A percentile compares a stretch with the other conserved stretches of the same genome.
These are phyloP conservation scores for Neonectria neomacrospora DNA, from an alignment of 2,329 filamentous ascomycete species.

Conservation along the genomic window DNA sequence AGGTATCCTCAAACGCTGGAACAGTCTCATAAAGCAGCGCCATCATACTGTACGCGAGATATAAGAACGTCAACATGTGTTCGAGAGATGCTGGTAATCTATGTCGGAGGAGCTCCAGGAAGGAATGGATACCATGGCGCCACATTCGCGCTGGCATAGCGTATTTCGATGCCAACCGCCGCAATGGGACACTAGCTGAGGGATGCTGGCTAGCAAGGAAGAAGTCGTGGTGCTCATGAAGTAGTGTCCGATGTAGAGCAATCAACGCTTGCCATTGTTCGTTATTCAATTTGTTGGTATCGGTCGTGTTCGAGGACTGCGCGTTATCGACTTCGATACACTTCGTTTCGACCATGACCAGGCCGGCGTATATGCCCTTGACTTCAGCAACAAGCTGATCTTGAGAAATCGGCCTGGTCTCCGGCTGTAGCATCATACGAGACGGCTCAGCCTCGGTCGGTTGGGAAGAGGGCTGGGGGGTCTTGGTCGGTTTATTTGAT, in stretches of 20 bases:
- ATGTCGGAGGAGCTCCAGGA: conserved; percentile 80
- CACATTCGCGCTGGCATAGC: conserved; percentile 95
- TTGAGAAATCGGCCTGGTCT: conserved; percentile 75
- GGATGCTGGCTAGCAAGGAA: conserved; percentile 91
- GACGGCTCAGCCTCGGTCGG: conserved; percentile 1
- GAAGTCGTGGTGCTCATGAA: conserved; percentile 88
- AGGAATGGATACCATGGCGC: conserved; percentile 89
- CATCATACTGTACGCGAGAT: conserved; percentile 90
- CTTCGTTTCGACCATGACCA: conserved; percentile 88
- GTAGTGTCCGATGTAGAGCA: conserved; percentile 79
- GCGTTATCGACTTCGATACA: conserved; percentile 84
- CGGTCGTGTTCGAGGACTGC: conserved; percentile 58
- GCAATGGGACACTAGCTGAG: conserved; percentile 74
- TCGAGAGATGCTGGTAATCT: conserved; percentile 81
- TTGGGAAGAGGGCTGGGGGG: conserved; percentile 66
- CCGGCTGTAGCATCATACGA: conserved; percentile 30
- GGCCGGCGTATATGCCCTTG: conserved; percentile 82
- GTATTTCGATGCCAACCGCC: conserved; percentile 80
- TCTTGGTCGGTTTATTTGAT: conserved; percentile 7
- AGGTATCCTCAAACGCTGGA: conserved; percentile 83
- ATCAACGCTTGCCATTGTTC: conserved; percentile 90
- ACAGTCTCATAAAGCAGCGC: conserved; percentile 88
- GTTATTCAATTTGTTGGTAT: conserved; percentile 60
- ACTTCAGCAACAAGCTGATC: conserved; percentile 85
- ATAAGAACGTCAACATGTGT: conserved; percentile 92